Evolutionary conservation across 1,284 basidiomycete genomes (phyloP), one percentile per base, ranked within the genome.

Genomic region (Tetrapyrgos nigripes): DNA sequence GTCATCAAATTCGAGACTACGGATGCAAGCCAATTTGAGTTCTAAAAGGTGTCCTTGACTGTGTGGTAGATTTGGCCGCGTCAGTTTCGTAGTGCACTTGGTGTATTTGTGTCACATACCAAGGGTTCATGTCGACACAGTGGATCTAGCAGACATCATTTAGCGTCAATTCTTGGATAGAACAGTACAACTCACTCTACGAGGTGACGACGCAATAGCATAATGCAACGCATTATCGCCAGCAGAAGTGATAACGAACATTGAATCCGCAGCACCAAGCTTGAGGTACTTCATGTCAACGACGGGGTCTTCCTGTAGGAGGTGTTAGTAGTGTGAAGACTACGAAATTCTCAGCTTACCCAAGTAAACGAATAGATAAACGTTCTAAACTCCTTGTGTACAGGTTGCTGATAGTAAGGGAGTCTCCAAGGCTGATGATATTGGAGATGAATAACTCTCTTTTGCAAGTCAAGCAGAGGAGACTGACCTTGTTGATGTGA

Each of bases 181-280:
- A 6, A 29, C 43, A 28, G 55, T 26, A 19, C 11, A 19, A 66
- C 75, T 54, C 60, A 82, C 81, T 53, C 80, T 73, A 55, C 80
- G 77, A 8, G 89, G 89, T 52, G 81, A 73, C 4, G 86, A 88
- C 1, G 82, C 81, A 50, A 91, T 86, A 4, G 91, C 91, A 66
- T 94, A 94, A 73, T 94, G 92, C 43, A 94, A 76, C 1, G 89
- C 89, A 68, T 94, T 94, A 73, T 93, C 92, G 0, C 92, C 92
- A 0, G 91, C 92, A 54, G 86, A 89, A 1, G 92, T 93, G 67
- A 93, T 92, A 23, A 88, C 86, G 2, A 94, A 79, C 64, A 94
- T 83, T 13, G 87, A 83, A 73, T 93, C 91, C 8, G 88, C 79
- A 37, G 76, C 74, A 29, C 81, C 81, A 58, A 93, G 73, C 21